Evolutionary conservation across 1,139 yeast species (phyloP), one percentile per base, ranked within the genome.

Genomic region (Hemisphaericaspora lyxosophila): DNA sequence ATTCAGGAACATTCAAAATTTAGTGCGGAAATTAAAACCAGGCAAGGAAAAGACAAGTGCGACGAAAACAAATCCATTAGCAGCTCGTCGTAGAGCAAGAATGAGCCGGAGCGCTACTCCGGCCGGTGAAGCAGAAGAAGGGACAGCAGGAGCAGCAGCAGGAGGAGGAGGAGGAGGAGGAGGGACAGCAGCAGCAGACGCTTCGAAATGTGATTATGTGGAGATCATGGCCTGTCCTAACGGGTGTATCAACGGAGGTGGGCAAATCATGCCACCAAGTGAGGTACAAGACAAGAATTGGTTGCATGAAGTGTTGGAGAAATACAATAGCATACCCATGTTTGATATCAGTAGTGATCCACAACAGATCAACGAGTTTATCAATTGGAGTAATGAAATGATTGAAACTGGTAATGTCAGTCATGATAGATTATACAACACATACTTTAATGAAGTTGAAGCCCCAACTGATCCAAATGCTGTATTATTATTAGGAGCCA

Each of bases 141-240:
- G 24, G 3, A 14, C 16, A 9, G 52, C 67, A 31, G 59, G 67
- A 36, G 53, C 51, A 19, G 58, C 59, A 7, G n/a, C n/a, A n/a
- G n/a, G n/a, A n/a, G n/a, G n/a, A n/a, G n/a, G n/a, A 7, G 36
- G 24, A 4, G 14, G 12, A 9, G 52, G 67, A 31, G 59, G 67
- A 36, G 53, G 51, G 19, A 59, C 59, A 7, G 71, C 62, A 28
- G 34, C 45, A 1, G 80, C 81, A 0, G 92, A 85, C 47, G 83
- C 92, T 1, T 62, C 77, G 14, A 72, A 68, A 33, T 83, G 87
- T 51, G 95, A 88, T 47, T 87, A 85, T 52, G 88, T 92, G 4
- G 98, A 92, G 53, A 85, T 92, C 26, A 90, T 89, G 97, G 98
- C 98, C 1, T 92, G 98, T 59, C 98, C 98, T 3, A 88, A 87